phyloP scores from a whole-genome alignment of 768 basidiomycete genomes.

The Postia placenta region DNA sequence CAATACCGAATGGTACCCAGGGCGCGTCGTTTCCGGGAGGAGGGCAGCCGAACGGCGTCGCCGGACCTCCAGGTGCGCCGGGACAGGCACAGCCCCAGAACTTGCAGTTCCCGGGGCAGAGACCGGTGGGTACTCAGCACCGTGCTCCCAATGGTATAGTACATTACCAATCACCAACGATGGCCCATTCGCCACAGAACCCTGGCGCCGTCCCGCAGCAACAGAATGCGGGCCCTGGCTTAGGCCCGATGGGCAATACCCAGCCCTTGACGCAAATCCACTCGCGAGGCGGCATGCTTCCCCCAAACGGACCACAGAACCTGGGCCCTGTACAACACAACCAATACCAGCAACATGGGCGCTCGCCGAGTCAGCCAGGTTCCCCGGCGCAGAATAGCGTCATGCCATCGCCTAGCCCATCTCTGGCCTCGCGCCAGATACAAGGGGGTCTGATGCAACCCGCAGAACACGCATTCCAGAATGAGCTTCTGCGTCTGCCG shows the following conservation, averaged over 20 bases:
- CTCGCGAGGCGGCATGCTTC: conserved; percentile 34
- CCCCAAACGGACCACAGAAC: conserved; percentile 38
- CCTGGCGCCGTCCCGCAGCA: conserved; percentile 27
- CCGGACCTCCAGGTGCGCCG: conserved; percentile 18
- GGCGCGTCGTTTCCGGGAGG: conserved; percentile 12
- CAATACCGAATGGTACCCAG: conserved; percentile 17
- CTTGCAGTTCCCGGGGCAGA: conserved; percentile 27
- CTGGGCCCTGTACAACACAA: conserved; percentile 27
- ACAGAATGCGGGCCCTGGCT: conserved; percentile 28
- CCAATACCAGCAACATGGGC: conserved; percentile 38
- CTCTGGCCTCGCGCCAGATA: conserved; percentile 41
- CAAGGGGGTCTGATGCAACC: conserved; percentile 27
- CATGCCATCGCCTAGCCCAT: conserved; percentile 54
- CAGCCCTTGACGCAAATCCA: conserved; percentile 42
- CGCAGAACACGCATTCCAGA: conserved; percentile 21
- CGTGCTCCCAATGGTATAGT: conserved; percentile 38
- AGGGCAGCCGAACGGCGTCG: conserved; percentile 39
- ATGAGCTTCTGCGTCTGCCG: conserved; percentile 41
- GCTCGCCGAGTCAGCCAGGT: conserved; percentile 57
- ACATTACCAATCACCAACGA: conserved; percentile 60
- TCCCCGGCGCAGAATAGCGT: conserved; percentile 43
- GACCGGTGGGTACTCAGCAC: conserved; percentile 32
- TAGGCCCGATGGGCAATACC: conserved; percentile 48
- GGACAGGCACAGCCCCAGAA: conserved; percentile 16
- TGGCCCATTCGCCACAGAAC: conserved; percentile 55